These are phyloP conservation scores for Cladosporium sp. DNA, from an alignment of 2,329 filamentous ascomycete genomes.

Conservation along the genomic window DNA sequence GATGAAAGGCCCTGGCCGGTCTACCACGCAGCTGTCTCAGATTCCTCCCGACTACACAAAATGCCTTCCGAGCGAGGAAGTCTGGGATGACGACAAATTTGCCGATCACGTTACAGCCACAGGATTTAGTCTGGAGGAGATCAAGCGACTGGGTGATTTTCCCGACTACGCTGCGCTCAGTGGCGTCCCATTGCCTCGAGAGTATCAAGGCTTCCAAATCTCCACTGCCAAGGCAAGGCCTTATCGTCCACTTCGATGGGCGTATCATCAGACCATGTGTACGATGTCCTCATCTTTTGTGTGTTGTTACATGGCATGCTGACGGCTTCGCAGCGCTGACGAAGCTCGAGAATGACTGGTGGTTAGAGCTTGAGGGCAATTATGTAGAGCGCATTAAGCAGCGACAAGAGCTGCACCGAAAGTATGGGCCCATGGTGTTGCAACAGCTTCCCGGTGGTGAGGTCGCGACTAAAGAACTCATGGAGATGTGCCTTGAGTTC, in stretches of 20 bases:
- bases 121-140: slow-evolving; percentile 70
- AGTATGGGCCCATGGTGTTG: slow-evolving; percentile 66
- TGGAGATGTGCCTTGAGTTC: slow-evolving; percentile 84
- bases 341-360: slow-evolving; percentile 80
- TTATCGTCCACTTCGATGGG: slow-evolving; percentile 80
- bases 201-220: slow-evolving; percentile 68
- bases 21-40: slow-evolving; percentile 31
- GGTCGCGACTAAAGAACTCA: slow-evolving; percentile 78
- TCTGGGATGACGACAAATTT: slow-evolving; percentile 27
- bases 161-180: slow-evolving; percentile 76
- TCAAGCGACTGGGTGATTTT: slow-evolving; percentile 72
- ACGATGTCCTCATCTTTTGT: slow-evolving; percentile 41
- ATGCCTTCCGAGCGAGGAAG: slow-evolving; percentile 30
- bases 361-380: slow-evolving; percentile 81
- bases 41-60: slow-evolving; percentile 29
- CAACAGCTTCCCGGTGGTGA: slow-evolving; percentile 73
- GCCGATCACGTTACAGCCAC: slow-evolving; percentile 55
- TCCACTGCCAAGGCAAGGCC: slow-evolving; percentile 69
- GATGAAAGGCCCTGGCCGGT: slow-evolving; percentile 33
- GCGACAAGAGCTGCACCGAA: slow-evolving; percentile 64
- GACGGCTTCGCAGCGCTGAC: slow-evolving; percentile 60
- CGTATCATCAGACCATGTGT: slow-evolving; percentile 92
- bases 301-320: slow-evolving; percentile 19
- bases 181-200: slow-evolving; percentile 69
- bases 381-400: slow-evolving; percentile 70